These are phyloP conservation scores for Hevea brasiliensis DNA, from an alignment of 345 rosid species.

Conservation along the genomic window DNA sequence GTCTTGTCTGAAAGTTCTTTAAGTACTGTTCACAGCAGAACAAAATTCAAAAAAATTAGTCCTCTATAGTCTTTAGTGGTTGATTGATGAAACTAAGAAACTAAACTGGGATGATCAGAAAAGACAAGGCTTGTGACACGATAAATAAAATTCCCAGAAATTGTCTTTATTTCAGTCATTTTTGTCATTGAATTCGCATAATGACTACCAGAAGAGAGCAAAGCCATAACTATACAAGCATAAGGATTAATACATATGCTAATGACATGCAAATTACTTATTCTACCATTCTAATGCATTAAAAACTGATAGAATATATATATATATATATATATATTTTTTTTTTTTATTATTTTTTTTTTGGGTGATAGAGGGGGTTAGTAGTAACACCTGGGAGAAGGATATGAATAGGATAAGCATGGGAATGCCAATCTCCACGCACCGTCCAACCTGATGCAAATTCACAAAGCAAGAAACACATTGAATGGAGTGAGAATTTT, in stretches of 20 bases:
- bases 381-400: slow-evolving; percentile 73
- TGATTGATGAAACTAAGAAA: no score
- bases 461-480: slow-evolving; percentile 7
- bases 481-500: not conserved
- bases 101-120: not conserved
- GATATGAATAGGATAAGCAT: slow-evolving; percentile 78
- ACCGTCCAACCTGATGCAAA: slow-evolving; percentile 65
- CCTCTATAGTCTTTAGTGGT: no score
- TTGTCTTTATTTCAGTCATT: not conserved
- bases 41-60: not conserved
- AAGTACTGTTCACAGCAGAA: slow-evolving; percentile 53
- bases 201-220: no score
- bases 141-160: not conserved
- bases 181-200: no score
- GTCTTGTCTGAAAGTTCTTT: slow-evolving; percentile 65
- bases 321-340: no score
- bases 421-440: slow-evolving; percentile 90
- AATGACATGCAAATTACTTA: no score
- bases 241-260: no score
- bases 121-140: no score
- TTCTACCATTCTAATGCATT: no score
- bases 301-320: no score
- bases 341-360: no score
- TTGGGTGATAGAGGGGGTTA: not conserved
- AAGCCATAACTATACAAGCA: no score